Base-by-base conservation (phyloP, 1,284 basidiomycete genomes). In the Melampsora larici-populina region DNA sequence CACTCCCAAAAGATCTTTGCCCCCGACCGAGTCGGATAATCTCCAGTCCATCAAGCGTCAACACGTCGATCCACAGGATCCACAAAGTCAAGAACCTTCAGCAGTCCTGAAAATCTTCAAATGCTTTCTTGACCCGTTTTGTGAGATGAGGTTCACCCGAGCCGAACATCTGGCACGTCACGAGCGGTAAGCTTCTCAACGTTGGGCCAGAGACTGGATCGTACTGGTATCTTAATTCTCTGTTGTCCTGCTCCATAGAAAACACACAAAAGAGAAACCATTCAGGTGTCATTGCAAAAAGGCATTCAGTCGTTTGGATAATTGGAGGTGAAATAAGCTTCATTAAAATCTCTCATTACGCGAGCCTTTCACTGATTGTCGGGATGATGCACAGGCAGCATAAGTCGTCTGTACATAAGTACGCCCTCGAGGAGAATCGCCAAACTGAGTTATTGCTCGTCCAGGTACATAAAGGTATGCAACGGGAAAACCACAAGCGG, bases 101-200 rank as follows among this genome's bases (percentile, higher is more conserved):
- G 64, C 73, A 62, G 65, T 43, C 2, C 62, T 68, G 31, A 76
- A 76, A 51, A 76, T 76, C 64, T 76, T 76, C 55, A 76, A 76
- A 49, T 76, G 73, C 18, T 65, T 24, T 8, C 49, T 76, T 31
- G 73, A 76, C 73, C 73, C 73, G 11, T 67, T 26, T 51, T 76
- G 73, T 68, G 65, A 68, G 36, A 76, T 76, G 73, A 65, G 68
- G 48, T 76, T 76, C 26, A 76, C 73, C 2, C 73, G 73, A 8
- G 73, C 73, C 33, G 73, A 76, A 43, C 73, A 76, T 62, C 65
- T 76, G 21, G 73, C 73, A 4, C 67, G 73, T 40, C 73, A 76
- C 26, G 73, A 76, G 62, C 67, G 73, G 73, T 68, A 48, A 1
- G 71, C n/a, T n/a, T n/a, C n/a, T 65, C 40, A 21, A 58, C 51